Conservation (phyloP, 495 filamentous ascomycete genomes). For the Lasiosphaeria miniovina region DNA sequence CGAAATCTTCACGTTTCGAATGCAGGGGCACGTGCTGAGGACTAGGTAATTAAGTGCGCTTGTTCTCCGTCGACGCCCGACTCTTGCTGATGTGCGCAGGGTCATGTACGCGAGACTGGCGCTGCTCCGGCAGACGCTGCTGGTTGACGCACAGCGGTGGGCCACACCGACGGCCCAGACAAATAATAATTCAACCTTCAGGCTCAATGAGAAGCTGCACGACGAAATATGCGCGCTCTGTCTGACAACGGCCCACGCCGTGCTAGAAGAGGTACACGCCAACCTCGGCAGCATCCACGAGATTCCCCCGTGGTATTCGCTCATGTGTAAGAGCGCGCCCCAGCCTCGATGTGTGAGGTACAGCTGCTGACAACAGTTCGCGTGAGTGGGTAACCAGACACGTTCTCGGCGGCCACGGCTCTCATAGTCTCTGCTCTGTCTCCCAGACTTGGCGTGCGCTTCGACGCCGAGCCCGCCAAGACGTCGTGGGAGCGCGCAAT, state of each 20-base stretch:
- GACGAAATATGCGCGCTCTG: conserved; percentile 17
- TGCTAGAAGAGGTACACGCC: conserved; percentile 20
- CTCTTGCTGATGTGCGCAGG: neutral
- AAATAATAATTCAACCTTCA: conserved; percentile 6
- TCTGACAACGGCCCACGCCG: conserved; percentile 17
- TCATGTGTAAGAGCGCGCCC: neutral
- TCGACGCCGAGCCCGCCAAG: conserved; percentile 14
- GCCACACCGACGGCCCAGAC: neutral
- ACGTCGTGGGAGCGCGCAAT: conserved; percentile 21
- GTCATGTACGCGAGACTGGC: conserved; percentile 8
- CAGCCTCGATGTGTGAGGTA: no score
- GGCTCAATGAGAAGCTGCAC: conserved; percentile 19
- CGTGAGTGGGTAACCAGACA: conserved; percentile 7
- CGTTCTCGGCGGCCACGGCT: conserved; percentile 15
- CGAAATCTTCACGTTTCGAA: neutral
- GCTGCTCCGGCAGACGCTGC: conserved; percentile 18
- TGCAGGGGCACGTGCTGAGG: neutral
- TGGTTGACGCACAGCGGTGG: conserved; percentile 5
- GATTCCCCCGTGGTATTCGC: conserved; percentile 14
- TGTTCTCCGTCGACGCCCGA: no score
- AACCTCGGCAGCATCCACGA: conserved; percentile 6
- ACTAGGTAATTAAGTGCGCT: neutral
- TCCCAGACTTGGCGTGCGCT: conserved; percentile 12
- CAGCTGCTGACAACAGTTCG: no score
- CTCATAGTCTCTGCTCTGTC: conserved; percentile 19